A percentile compares a stretch with the other conserved stretches of the same genome.
phyloP scores from a whole-genome alignment of 768 basidiomycete genomes.

The Terana coerulea region DNA sequence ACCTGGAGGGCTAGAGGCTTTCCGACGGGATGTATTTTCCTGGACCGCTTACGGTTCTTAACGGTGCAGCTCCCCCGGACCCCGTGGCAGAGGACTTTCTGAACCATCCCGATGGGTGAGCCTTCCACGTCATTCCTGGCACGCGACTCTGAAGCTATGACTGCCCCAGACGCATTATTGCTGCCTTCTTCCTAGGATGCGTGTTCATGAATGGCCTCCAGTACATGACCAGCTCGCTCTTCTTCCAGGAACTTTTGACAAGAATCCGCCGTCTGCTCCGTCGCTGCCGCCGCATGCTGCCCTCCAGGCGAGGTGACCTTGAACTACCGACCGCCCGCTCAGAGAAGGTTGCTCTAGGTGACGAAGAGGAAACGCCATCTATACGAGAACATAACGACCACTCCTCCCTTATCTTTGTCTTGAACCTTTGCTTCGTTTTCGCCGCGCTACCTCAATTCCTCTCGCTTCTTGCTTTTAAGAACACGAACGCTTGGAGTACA shows the following conservation, averaged over 20 bases:
- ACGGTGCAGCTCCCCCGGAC: background rate
- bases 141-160: background rate
- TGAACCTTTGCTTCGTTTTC: conserved; percentile 25
- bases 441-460: conserved; percentile 24
- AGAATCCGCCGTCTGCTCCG: background rate
- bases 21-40: background rate
- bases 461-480: conserved; percentile 18
- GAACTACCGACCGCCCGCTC: conserved; percentile 6
- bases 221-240: conserved; percentile 22
- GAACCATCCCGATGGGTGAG: conserved; percentile 11
- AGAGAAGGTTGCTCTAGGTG: conserved; percentile 6
- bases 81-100: conserved; percentile 3
- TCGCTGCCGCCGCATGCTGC: background rate
- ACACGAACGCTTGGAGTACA: conserved; percentile 10
- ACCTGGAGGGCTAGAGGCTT: background rate
- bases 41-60: background rate
- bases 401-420: conserved; percentile 21
- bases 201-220: conserved; percentile 33
- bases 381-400: conserved; percentile 17
- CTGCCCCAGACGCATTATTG: conserved; percentile 29
- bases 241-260: conserved; percentile 13
- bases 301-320: background rate
- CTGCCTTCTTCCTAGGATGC: conserved; percentile 39
- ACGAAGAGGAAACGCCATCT: conserved; percentile 5
- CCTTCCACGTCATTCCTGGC: background rate